Evolutionary conservation across 352 stramenopile species (phyloP), one percentile per base, ranked within the genome.

Genomic region (Phytophthora idaei): DNA sequence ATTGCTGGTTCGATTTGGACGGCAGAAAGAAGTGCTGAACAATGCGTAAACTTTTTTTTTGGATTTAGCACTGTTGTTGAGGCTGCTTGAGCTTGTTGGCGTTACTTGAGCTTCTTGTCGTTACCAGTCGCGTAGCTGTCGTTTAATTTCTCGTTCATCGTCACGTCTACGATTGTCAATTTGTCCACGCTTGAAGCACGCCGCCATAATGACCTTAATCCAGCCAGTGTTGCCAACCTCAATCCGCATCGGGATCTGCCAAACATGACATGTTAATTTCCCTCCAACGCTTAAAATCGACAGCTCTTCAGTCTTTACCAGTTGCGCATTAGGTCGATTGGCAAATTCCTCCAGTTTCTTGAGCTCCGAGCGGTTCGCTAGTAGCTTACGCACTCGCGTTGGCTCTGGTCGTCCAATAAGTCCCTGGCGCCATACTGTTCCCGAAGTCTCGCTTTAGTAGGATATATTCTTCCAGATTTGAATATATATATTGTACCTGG

Each of bases 131-230:
- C 83, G 81, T 14, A 94, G 67, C 36, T 91, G 80, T 0, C 82
- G 83, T 74, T 92, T 86, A 52, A 91, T 73, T 44, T 93, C 87
- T 50, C 87, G 82, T 50, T 90, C 70, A 49, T 90, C 78, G 31
- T 94, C 85, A 25, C 83, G 83, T 71, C 85, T 87, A 58, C 87
- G 87, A 32, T 80, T 92, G 63, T 95, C 87, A 2, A 89, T 64
- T 60, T 87, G 83, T 32, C 76, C 82, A 10, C 73, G 67, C 57
- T 90, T 90, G 57, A 81, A 83, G 59, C 87, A 92, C 10, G 87
- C 75, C 12, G 83, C 85, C 54, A 92, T 65, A 42, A 92, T 79
- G n/a, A 95, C 76, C 54, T 95, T 94, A 73, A 94, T 90, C 87
- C 87, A 95, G 6, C 86, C 86, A 10, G 87, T 95, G 39, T 78